Evolutionary conservation across 2,329 filamentous ascomycete species (phyloP), one percentile per base, ranked within the genome.

Genomic region (Nothophoma quercina): DNA sequence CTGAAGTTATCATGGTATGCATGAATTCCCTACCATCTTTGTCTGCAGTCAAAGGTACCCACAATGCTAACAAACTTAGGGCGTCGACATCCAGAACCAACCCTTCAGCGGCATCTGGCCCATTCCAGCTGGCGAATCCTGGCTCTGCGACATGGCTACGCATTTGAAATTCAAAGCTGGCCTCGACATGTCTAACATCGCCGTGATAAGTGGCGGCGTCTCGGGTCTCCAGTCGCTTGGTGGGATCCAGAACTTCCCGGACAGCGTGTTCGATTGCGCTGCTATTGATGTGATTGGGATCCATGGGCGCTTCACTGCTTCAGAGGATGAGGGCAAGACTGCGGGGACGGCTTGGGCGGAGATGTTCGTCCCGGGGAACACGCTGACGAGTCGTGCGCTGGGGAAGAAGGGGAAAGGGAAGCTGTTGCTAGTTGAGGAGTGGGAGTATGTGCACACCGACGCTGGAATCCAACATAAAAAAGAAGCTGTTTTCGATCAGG

Each of bases 221-320:
- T 74, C 70, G 5, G 69, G 70, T 2, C 23, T 67, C 0, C 68
- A 70, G 16, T 64, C 40, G 12, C 35, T 56, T 2, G 59, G 44
- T 33, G 67, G 66, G 2, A 61, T 46, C 15, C 56, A 72, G 26
- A 72, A 73, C 43, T 69, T 70, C 34, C 71, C 71, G 0, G 67
- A 72, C 29, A 66, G 62, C 5, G 66, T 65, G 1, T 67, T 72
- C 18, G 58, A 71, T 2, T 74, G 71, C 40, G 29, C 57, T 12
- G 69, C 64, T 21, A 62, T 74, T 26, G 71, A 74, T 58, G 59
- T 72, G 0, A 72, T 74, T 42, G 65, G 67, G 2, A 65, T 74
- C 18, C 71, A 74, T 43, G 71, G 70, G 9, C 70, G 70, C 30
- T 72, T 66, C 32, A 46, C 60, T 19, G n/a, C n/a, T n/a, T n/a